These are phyloP conservation scores for Chytriomyces confervae DNA, from an alignment of 192 early-diverging fungal species.

Conservation along the genomic window DNA sequence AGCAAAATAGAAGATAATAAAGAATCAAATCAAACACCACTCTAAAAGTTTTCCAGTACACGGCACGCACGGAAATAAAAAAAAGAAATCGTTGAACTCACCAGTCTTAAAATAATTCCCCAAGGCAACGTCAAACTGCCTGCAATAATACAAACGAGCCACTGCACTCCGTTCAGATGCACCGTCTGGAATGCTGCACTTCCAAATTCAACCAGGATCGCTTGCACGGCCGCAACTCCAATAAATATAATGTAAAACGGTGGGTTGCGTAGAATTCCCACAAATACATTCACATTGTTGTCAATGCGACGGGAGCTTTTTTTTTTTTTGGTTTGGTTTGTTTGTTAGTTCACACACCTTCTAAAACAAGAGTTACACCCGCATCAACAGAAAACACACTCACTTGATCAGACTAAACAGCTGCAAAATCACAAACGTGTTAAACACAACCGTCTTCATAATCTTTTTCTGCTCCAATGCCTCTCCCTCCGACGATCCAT, in stretches of 20 bases:
- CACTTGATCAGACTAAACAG: slow-evolving; percentile 89
- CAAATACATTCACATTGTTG: slow-evolving; percentile 50
- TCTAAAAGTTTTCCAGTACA: neutral
- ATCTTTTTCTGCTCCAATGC: slow-evolving; percentile 17
- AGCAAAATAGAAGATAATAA: neutral
- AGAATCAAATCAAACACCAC: neutral
- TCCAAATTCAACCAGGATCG: slow-evolving; percentile 49
- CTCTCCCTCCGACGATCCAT: neutral
- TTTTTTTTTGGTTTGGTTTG: too few relatives aligned
- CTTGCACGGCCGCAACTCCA: slow-evolving; percentile 37
- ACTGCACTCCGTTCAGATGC: slow-evolving; percentile 69
- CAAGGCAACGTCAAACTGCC: slow-evolving; percentile 83
- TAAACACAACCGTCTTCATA: slow-evolving; percentile 84
- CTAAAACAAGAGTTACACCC: too few relatives aligned
- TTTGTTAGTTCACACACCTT: too few relatives aligned
- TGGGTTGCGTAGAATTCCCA: slow-evolving; percentile 41
- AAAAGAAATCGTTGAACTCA: slow-evolving; percentile 41
- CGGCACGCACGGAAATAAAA: too few relatives aligned
- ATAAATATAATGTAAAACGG: slow-evolving; percentile 44
- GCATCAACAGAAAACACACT: neutral
- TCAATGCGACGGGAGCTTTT: slow-evolving; percentile 40
- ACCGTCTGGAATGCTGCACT: slow-evolving; percentile 37
- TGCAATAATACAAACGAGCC: slow-evolving; percentile 82
- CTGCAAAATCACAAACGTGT: slow-evolving; percentile 90
- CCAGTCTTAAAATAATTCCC: slow-evolving; percentile 82